Base-by-base conservation (phyloP, 352 stramenopile species). In the Phytophthora rubi region DNA sequence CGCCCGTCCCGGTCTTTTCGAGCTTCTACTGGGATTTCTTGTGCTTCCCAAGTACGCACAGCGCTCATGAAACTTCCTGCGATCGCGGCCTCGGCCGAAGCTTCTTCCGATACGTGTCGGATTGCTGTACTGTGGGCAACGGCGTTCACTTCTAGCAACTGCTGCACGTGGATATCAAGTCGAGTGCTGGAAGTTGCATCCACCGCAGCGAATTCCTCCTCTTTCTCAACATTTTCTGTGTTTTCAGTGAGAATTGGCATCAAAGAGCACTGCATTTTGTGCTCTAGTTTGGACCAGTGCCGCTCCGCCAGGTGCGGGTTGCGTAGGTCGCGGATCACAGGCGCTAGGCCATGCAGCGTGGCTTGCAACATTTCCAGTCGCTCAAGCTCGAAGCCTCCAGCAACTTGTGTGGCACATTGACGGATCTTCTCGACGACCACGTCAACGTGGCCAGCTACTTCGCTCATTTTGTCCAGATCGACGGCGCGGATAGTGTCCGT, bases 251-350 rank as follows among this genome's bases (percentile, higher is more conserved):
- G 58, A 9, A 32, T 3, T 21, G 65, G 55, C 4, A 44, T 33
- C 18, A 92, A 83, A 0, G 63, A 79, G 15, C 78, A 88, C 15
- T 82, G 64, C 68, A 92, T 73, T 54, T 91, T 94, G 70, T 89
- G 70, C 54, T 94, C 86, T 0, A 94, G 67, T 48, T 92, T 92
- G 2, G 68, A 82, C 86, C 86, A 94, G 59, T 94, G 86, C 5
- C 83, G 81, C 21, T 89, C 80, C 37, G 78, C 74, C 18, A 94
- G 18, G 26, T 82, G 61, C 0, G 82, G 75, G 30, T 91, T 94
- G 8, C 84, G 75, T 2, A 94, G 57, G 59, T 92, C 83, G 4
- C 80, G 81, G 39, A 94, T 81, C 0, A 92, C 77, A 0, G 83
- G 82, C 0, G 67, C 73, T 23, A 92, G 54, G 0, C 80, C 75